Percentiles rank a stretch among this genome's conserved stretches.
Evolutionary conservation across 192 early-diverging fungal genomes (phyloP).

Genomic region (Funneliformis mosseae): DNA sequence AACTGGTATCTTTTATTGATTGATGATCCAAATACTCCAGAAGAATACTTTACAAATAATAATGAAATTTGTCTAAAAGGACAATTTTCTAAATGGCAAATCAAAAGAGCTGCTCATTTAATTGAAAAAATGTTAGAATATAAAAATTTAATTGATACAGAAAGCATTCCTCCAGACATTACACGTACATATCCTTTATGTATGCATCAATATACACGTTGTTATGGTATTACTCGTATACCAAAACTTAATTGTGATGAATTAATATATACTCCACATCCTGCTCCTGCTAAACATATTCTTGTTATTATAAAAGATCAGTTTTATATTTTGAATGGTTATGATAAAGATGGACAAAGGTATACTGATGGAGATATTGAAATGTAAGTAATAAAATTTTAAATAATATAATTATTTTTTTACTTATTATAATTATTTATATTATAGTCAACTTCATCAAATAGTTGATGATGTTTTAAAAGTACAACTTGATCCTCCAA

Average conservation of each 20-base stretch:
- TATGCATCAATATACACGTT: constrained; percentile 83
- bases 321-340: constrained; percentile 72
- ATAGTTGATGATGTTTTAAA: constrained; percentile 56
- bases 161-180: constrained; percentile 65
- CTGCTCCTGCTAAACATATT: constrained; percentile 58
- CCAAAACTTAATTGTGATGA: constrained; percentile 77
- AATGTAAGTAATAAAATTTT: constrained; percentile 44
- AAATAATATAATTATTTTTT: neutral
- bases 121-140: constrained; percentile 68
- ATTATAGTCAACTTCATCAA: constrained; percentile 57
- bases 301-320: constrained; percentile 75
- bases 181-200: constrained; percentile 70
- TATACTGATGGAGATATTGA: constrained; percentile 71
- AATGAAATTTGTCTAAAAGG: constrained; percentile 39
- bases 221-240: constrained; percentile 82
- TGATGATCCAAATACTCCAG: constrained; percentile 64
- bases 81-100: constrained; percentile 74
- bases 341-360: constrained; percentile 59
- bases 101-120: constrained; percentile 77
- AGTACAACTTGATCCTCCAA: constrained; percentile 53
- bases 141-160: constrained; percentile 70
- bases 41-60: constrained; percentile 38
- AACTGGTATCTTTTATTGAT: constrained; percentile 82
- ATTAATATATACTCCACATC: constrained; percentile 55
- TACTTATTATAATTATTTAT: constrained; percentile 22